Conservation (phyloP, 2,329 filamentous ascomycete species). For the Tolypocladium cylindrosporum region DNA sequence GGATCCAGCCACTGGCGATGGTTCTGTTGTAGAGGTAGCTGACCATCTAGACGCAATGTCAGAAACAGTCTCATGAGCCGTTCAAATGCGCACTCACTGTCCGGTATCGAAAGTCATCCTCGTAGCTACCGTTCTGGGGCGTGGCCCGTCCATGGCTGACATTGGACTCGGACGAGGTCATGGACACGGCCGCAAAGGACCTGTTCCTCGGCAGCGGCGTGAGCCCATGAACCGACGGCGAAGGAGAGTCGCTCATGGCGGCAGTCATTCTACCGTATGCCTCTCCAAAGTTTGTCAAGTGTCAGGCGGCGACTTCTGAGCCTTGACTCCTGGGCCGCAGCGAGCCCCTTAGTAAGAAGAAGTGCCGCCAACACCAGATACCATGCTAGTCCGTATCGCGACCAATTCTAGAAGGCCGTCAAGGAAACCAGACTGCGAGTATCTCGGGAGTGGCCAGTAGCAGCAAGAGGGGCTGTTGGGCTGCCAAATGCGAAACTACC, state of each 20-base stretch:
- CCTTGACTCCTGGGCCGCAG: neutral
- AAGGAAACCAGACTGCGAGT: neutral
- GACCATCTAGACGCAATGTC: slow-evolving; percentile 16
- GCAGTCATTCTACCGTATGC: neutral
- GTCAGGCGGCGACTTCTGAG: neutral
- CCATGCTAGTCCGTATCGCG: neutral
- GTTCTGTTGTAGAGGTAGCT: slow-evolving; percentile 18
- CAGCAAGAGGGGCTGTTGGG: neutral
- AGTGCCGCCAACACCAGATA: neutral
- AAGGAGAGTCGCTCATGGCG: slow-evolving; percentile 2
- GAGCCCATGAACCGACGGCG: neutral
- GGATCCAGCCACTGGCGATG: slow-evolving; percentile 19
- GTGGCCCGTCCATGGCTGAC: neutral
- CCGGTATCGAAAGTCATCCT: slow-evolving; percentile 19
- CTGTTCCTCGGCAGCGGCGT: slow-evolving; percentile 2
- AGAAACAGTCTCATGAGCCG: neutral
- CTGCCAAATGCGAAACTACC: neutral
- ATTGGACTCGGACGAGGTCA: neutral
- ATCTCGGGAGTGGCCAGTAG: neutral
- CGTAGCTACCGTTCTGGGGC: slow-evolving; percentile 7
- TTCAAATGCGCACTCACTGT: slow-evolving; percentile 12
- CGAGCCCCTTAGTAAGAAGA: neutral
- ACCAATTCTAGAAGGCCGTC: neutral
- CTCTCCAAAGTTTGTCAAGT: neutral
- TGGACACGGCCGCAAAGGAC: slow-evolving; percentile 3